A percentile compares a stretch with the other conserved stretches of the same genome.
phyloP scores from a whole-genome alignment of 805 yeast species.

The Ogataea populi-albae region DNA sequence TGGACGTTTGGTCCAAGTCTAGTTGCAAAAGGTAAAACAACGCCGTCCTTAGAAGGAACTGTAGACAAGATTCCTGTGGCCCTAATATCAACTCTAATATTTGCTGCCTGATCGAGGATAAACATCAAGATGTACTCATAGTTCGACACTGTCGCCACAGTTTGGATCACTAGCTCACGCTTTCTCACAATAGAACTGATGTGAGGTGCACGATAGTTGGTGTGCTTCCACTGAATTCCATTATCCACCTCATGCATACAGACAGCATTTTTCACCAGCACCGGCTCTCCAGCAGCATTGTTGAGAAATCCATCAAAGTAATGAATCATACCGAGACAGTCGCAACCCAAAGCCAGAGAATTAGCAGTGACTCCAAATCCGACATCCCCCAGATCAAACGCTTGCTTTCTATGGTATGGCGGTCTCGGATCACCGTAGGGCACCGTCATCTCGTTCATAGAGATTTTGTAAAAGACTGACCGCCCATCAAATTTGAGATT shows the following conservation, averaged over 20 bases:
- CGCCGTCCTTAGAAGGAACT: slow-evolving; percentile 72
- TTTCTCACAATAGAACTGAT: slow-evolving; percentile 69
- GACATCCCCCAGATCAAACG: slow-evolving; percentile 82
- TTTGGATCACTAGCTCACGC: slow-evolving; percentile 75
- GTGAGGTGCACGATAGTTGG: slow-evolving; percentile 67
- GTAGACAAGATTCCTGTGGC: slow-evolving; percentile 87
- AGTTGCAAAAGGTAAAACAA: slow-evolving; percentile 69
- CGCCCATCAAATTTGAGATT: slow-evolving; percentile 75
- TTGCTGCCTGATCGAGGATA: slow-evolving; percentile 74
- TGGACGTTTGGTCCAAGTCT: slow-evolving; percentile 74
- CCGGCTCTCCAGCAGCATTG: slow-evolving; percentile 58
- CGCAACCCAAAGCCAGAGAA: slow-evolving; percentile 69
- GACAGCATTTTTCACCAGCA: slow-evolving; percentile 60
- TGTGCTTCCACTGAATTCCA: slow-evolving; percentile 75
- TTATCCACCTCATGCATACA: slow-evolving; percentile 82
- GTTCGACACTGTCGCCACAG: slow-evolving; percentile 81
- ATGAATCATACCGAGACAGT: slow-evolving; percentile 76
- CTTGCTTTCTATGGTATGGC: slow-evolving; percentile 83
- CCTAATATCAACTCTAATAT: slow-evolving; percentile 71
- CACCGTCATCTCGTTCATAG: slow-evolving; percentile 82
- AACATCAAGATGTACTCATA: slow-evolving; percentile 75
- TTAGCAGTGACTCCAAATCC: slow-evolving; percentile 77
- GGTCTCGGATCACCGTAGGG: slow-evolving; percentile 85
- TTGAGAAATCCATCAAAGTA: slow-evolving; percentile 62
- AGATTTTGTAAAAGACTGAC: slow-evolving; percentile 67